These are phyloP conservation scores for Cnidoscolus chayamansa DNA, from an alignment of 441 rosid genomes.

Conservation along the genomic window DNA sequence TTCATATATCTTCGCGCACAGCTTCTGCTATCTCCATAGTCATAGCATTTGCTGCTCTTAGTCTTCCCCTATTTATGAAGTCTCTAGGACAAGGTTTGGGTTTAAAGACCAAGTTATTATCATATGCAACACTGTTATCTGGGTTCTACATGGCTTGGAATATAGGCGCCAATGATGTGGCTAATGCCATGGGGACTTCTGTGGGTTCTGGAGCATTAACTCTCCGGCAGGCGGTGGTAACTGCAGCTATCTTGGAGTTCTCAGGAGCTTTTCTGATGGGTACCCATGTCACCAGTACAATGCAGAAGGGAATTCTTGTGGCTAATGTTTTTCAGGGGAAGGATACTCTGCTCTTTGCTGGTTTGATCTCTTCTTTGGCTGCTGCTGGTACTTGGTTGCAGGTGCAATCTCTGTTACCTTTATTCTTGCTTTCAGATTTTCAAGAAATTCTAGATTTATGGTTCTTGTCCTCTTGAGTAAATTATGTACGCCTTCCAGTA, in stretches of 20 bases:
- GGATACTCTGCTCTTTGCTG: slow-evolving; percentile 75
- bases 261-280: slow-evolving; percentile 97
- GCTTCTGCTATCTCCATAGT: slow-evolving; percentile 62
- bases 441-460: no score
- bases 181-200: slow-evolving; percentile 99
- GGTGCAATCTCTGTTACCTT: slow-evolving; percentile 38
- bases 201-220: slow-evolving; percentile 92
- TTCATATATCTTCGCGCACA: slow-evolving; percentile 66
- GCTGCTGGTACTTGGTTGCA: slow-evolving; percentile 99
- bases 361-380: slow-evolving; percentile 85
- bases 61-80: slow-evolving; percentile 72
- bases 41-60: slow-evolving; percentile 73
- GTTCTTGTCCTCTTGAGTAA: no score
- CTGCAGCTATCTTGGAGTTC: slow-evolving; percentile 90
- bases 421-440: background rate
- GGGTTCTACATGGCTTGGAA: slow-evolving; percentile 99
- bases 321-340: slow-evolving; percentile 85
- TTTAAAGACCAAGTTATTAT: slow-evolving; percentile 62
- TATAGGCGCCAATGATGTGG: slow-evolving; percentile 97
- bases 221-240: slow-evolving; percentile 81
- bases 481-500: no score
- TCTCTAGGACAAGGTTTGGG: slow-evolving; percentile 63
- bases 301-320: slow-evolving; percentile 96
- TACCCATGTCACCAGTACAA: slow-evolving; percentile 87
- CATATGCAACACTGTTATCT: slow-evolving; percentile 66